Percentiles rank a stretch among this genome's conserved stretches.
Conservation (phyloP, 1,284 basidiomycete species). For the Singerocomus inundabilis region DNA sequence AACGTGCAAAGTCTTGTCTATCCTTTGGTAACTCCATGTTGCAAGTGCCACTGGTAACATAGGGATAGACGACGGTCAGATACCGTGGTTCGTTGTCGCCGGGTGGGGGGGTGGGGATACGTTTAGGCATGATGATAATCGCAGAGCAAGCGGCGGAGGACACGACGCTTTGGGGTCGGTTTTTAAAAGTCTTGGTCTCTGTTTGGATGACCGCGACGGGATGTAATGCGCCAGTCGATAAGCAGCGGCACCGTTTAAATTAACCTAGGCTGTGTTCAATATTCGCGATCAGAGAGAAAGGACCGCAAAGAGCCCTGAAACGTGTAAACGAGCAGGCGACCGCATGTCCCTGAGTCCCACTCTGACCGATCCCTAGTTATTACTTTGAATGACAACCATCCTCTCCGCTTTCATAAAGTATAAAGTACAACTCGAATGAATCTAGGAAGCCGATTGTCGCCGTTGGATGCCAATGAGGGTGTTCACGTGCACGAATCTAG, state of each 20-base stretch:
- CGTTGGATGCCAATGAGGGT: not conserved
- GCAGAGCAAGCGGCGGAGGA: not conserved
- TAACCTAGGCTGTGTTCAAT: not conserved
- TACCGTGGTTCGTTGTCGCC: conserved; percentile 56
- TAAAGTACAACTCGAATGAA: not conserved
- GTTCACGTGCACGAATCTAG: not conserved
- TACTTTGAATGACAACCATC: not conserved
- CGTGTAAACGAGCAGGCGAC: conserved; percentile 3
- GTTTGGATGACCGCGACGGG: conserved; percentile 5
- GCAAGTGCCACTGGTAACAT: conserved; percentile 45
- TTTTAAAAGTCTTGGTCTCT: conserved; percentile 1
- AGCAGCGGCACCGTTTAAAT: not conserved
- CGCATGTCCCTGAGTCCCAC: conserved; percentile 1
- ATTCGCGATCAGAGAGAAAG: conserved; percentile 1
- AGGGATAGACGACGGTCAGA: conserved; percentile 60
- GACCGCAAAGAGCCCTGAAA: not conserved
- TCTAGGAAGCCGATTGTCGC: not conserved
- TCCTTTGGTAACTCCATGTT: conserved; percentile 54
- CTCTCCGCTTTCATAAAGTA: not conserved
- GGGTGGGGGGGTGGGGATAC: conserved; percentile 54
- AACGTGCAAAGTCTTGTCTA: conserved; percentile 50
- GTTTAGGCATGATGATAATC: conserved; percentile 52
- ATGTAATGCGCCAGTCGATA: not conserved
- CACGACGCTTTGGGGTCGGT: not conserved
- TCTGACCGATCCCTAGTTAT: not conserved